Evolutionary conservation across 441 rosid species (phyloP).

Genomic region (Dalechampia spathulata): DNA sequence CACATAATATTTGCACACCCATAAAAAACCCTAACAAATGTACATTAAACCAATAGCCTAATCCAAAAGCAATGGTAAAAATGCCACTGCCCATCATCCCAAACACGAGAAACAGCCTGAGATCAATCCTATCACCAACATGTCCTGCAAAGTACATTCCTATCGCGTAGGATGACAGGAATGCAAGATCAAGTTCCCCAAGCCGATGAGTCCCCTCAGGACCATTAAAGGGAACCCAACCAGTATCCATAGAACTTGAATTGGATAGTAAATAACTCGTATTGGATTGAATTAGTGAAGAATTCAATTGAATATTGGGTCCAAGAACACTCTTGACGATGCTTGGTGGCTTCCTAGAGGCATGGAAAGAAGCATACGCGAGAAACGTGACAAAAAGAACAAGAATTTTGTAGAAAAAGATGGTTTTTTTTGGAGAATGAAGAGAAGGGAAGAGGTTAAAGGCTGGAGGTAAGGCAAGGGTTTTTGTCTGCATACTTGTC

Average conservation of each 20-base stretch:
- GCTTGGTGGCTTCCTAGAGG: conserved; percentile 95
- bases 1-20: conserved; percentile 65
- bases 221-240: conserved; percentile 85
- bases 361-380: conserved; percentile 89
- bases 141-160: conserved; percentile 93
- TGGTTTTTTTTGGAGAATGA: conserved; percentile 53
- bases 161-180: conserved; percentile 58
- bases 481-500: conserved; percentile 31
- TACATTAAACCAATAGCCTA: conserved; percentile 76
- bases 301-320: conserved; percentile 25
- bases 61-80: conserved; percentile 55
- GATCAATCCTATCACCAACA: conserved; percentile 69
- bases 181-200: conserved; percentile 88
- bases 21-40: conserved; percentile 53
- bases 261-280: conserved; percentile 3
- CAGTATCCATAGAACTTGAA: conserved; percentile 31
- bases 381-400: conserved; percentile 62
- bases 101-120: conserved; percentile 79
- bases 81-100: conserved; percentile 93
- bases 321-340: conserved; percentile 90
- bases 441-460: conserved; percentile 47
- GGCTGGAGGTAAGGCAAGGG: conserved; percentile 40
- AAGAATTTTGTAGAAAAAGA: conserved; percentile 49
- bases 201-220: conserved; percentile 59
- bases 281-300: conserved; percentile 6